Base-by-base conservation (phyloP, 2,329 filamentous ascomycete species). In the Epichloe festucae region DNA sequence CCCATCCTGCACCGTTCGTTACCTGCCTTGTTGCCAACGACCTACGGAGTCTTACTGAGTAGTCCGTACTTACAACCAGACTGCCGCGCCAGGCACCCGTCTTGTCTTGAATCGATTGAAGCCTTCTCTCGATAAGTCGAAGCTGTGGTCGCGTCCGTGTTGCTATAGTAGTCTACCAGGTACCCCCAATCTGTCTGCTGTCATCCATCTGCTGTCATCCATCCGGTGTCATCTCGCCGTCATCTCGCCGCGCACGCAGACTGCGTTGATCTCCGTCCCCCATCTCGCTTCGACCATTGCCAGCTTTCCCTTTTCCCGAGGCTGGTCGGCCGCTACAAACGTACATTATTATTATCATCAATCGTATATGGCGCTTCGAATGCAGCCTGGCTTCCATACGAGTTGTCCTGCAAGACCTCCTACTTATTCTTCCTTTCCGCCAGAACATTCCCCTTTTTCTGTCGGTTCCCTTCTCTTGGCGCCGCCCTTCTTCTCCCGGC, bases 1-100 rank as follows among this genome's bases (percentile, higher is more conserved):
- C 72, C 71, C 72, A 72, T 62, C 56, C 57, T 59, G 55, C 62
- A 53, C 50, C 48, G 34, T 50, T 34, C 42, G 23, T 23, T 43
- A 2, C 23, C 23, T 53, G 40, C 46, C 2, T 47, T 38, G 45
- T 42, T 36, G 40, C 49, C 23, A 21, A 27, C 23, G 23, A 27
- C 23, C 6, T 8, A 27, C 23, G 2, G 23, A 8, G 23, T 27
- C 23, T 3, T 27, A 8, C 23, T 0, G 23, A 27, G 7, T 27
- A 21, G 3, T 21, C 19, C 17, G 17, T 17, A 19, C 19, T 19
- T 3, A 8, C 23, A 27, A 7, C 6, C 23, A 27, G 23, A 27
- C 23, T 8, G 6, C 23, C 23, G 23, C 23, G 23, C 23, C 23
- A 27, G 23, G 23, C 23, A 27, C 23, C 23, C 6, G 2, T 7